Evolutionary conservation across 495 filamentous ascomycete species (phyloP), one percentile per base, ranked within the genome.

Genomic region (Cladorrhinum samala): DNA sequence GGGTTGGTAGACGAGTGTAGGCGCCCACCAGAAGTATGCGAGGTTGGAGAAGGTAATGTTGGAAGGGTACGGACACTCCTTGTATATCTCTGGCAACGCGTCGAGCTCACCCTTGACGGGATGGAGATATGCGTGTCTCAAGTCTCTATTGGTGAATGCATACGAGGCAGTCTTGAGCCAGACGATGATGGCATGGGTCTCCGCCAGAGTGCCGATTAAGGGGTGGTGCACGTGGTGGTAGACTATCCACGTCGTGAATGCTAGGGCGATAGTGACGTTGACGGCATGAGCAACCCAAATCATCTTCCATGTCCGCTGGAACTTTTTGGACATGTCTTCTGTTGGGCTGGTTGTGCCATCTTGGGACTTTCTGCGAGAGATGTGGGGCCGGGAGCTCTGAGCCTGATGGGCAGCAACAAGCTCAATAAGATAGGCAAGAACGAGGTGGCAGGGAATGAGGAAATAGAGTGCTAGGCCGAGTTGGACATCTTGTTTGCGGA

Each of bases 131-230:
- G 91, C 90, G 54, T 92, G 87, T 8, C 93, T 87, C 33, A 98
- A 83, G 66, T 98, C 93, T 49, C 93, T 86, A 70, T 97, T 97
- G 11, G 93, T 96, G 63, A 97, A 86, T 18, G 93, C 93, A 61
- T 97, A 98, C 0, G 91, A 96, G 59, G 89, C 86, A 36, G 85
- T 89, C 72, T 98, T 98, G 54, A 98, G 77, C 83, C 90, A 96
- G 39, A 96, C 90, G 30, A 98, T 91, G 62, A 96, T 84, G 38
- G 92, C 90, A 66, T 98, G 93, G 24, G 95, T 70, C 63, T 97
- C 84, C 53, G 86, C 90, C 37, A 95, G 72, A 3, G 91, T 95
- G 16, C 93, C 93, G 67, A 98, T 94, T 19, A 94, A 74, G 0
- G 93, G 93, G 68, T 97, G 93, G 65, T 94, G 83, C 51, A 98